phyloP scores from a whole-genome alignment of 371 early-diverging fungal genomes.

The Mortierella sp. region DNA sequence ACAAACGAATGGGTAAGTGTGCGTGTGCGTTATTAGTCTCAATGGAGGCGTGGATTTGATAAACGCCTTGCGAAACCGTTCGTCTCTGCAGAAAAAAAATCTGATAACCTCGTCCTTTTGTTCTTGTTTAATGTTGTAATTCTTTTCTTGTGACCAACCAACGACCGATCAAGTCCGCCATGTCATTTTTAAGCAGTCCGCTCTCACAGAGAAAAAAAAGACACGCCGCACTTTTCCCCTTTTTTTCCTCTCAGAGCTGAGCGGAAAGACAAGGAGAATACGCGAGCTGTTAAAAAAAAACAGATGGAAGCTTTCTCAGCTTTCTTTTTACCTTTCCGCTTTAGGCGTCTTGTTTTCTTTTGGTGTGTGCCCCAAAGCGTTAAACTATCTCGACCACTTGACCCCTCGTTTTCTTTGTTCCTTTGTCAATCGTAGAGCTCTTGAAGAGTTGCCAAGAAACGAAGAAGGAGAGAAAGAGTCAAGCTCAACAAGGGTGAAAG shows the following conservation, averaged over 20 bases:
- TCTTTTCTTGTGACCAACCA: background rate
- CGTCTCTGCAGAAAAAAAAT: background rate
- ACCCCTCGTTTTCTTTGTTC: conserved; percentile 11
- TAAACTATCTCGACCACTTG: background rate
- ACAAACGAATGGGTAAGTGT: background rate
- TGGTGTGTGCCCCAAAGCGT: background rate
- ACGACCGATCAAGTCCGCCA: background rate
- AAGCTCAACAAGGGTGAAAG: background rate
- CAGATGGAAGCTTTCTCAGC: conserved; percentile 2
- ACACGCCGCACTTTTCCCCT: background rate
- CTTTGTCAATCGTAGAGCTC: background rate
- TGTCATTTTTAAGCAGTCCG: background rate
- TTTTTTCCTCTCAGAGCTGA: background rate
- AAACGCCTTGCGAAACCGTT: background rate
- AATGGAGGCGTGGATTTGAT: background rate
- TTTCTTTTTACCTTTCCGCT: conserved; percentile 7
- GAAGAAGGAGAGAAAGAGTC: background rate
- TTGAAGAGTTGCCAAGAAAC: background rate
- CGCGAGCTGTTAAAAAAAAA: background rate
- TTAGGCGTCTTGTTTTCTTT: background rate
- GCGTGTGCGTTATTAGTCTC: background rate
- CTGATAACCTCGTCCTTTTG: background rate
- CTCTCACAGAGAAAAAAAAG: background rate
- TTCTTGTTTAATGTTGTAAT: background rate
- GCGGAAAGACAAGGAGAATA: background rate